Evolutionary conservation across 441 rosid species (phyloP).

Genomic region (Gossypium lobatum): DNA sequence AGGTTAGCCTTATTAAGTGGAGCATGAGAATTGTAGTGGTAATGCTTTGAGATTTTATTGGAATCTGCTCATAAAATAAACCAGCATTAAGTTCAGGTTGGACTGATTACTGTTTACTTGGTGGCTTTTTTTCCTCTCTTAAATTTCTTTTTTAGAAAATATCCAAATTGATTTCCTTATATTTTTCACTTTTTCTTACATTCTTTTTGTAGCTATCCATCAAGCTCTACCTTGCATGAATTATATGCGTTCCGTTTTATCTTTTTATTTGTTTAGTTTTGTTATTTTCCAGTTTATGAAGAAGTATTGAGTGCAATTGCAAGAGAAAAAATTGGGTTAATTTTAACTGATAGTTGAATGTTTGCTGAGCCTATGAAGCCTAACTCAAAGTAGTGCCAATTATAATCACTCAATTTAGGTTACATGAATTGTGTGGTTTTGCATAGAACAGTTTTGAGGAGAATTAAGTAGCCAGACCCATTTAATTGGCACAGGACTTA

Average conservation of each 20-base stretch:
- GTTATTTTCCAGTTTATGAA: background rate
- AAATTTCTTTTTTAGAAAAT: background rate
- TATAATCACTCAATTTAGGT: background rate
- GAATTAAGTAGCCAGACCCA: background rate
- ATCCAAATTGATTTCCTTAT: background rate
- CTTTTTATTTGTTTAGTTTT: background rate
- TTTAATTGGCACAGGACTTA: background rate
- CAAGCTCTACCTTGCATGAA: background rate
- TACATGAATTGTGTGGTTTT: background rate
- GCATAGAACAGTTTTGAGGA: background rate
- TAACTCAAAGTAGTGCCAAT: background rate
- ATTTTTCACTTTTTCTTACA: background rate
- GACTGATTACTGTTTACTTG: background rate
- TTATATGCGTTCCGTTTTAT: background rate
- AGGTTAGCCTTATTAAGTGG: conserved; percentile 38
- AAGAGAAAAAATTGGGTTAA: background rate
- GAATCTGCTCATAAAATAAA: background rate
- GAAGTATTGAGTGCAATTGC: background rate
- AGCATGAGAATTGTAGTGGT: background rate
- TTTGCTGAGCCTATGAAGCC: background rate
- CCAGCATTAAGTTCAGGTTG: background rate
- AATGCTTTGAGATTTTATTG: background rate
- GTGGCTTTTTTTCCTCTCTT: background rate
- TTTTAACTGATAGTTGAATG: background rate
- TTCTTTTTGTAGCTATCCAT: background rate